Conservation (phyloP, 345 rosid genomes). For the Heritiera littoralis region DNA sequence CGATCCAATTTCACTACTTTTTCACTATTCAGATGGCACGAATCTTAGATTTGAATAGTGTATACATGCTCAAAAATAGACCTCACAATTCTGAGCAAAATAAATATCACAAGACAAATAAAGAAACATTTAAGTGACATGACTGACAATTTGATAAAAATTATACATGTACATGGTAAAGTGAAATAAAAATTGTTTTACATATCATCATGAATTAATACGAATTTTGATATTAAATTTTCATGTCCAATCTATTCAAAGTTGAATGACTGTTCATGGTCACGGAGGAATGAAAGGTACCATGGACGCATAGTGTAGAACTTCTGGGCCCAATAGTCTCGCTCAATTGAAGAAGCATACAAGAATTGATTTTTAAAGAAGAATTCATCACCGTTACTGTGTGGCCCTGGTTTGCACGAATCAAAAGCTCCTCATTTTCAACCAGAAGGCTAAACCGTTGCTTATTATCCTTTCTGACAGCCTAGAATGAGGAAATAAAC, state of each 20-base stretch:
- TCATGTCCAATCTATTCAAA: no score
- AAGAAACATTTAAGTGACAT: no score
- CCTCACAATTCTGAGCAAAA: no score
- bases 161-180: no score
- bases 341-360: no score
- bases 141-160: no score
- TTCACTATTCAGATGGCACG: not conserved
- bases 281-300: not conserved
- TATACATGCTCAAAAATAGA: not conserved
- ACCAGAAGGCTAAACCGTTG: conserved; percentile 77
- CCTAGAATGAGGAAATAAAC: conserved; percentile 34
- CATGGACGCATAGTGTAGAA: no score
- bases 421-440: conserved; percentile 71
- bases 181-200: no score
- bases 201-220: no score
- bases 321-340: no score
- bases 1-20: not conserved
- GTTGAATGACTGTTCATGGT: not conserved
- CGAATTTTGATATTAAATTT: no score
- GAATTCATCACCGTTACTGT: conserved; percentile 50
- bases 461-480: conserved; percentile 80
- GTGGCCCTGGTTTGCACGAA: conserved; percentile 97
- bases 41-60: not conserved
- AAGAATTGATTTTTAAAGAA: not conserved
- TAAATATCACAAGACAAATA: no score